Conservation (phyloP, 2,329 filamentous ascomycete species). For the Endoconidiophora laricicola region DNA sequence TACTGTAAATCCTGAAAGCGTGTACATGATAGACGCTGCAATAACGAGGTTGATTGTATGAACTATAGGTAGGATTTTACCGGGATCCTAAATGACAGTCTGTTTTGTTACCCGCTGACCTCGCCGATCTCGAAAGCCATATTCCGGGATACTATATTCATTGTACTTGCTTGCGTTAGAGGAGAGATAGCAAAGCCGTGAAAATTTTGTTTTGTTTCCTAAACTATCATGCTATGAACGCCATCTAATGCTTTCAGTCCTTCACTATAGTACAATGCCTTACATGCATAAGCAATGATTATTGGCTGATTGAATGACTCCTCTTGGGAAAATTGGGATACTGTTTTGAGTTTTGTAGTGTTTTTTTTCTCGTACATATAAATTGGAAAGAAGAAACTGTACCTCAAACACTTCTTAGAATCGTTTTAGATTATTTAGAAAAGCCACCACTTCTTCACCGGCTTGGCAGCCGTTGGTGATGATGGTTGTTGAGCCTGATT, state of each 20-base stretch:
- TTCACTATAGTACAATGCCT: conserved; percentile 10
- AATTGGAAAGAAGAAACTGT: neutral
- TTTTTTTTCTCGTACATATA: too few species aligned
- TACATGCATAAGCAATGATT: conserved; percentile 23
- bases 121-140: too few species aligned
- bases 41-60: too few species aligned
- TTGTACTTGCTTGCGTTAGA: too few species aligned
- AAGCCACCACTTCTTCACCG: conserved; percentile 14
- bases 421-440: conserved; percentile 2
- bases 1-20: too few species aligned
- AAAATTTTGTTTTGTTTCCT: neutral
- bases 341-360: too few species aligned
- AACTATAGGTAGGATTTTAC: too few species aligned
- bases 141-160: too few species aligned
- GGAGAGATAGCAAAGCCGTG: neutral
- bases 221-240: conserved; percentile 21
- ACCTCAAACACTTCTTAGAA: neutral
- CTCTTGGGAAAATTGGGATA: neutral
- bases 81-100: too few species aligned
- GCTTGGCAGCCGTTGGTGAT: conserved; percentile 14
- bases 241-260: conserved; percentile 25
- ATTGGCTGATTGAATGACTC: conserved; percentile 22
- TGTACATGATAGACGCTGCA: too few species aligned
- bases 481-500: neutral
- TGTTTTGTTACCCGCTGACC: too few species aligned